Base-by-base conservation (phyloP, 2,329 filamentous ascomycete genomes). In the Claviceps maximensis region DNA sequence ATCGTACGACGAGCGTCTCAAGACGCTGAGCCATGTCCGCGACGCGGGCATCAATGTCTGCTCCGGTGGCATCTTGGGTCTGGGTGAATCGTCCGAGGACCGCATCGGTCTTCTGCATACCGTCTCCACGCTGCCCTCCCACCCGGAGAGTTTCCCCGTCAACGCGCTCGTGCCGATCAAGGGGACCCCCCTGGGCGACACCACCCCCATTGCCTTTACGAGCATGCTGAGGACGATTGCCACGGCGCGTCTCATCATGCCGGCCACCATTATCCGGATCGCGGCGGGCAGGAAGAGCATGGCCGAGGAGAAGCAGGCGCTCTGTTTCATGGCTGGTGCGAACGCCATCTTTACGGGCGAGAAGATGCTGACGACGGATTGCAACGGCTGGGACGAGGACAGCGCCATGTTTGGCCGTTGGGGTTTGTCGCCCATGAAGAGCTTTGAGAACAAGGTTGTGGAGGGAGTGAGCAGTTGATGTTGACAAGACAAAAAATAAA, bases 311-410 rank as follows among this genome's bases (percentile, higher is more conserved):
- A 85, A 95, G 72, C 89, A 95, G 71, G 83, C 88, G 15, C 67
- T 91, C 58, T 95, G 89, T 69, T 95, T 95, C 71, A 84, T 87
- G 79, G 88, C 89, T 0, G 89, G 89, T 15, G 89, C 89, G 1
- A 95, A 95, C 62, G 89, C 89, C n/a, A 85, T 95, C 36, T 95
- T 95, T 65, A 95, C 89, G 0, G 89, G 89, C 9, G 89, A 95
- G 73, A 95, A 91, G 76, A 95, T 95, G 89, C 68, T 95, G 69
- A 95, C 89, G 4, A 95, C 89, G 0, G 87, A 89, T 54, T 94
- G 88, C 65, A 90, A 88, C 60, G 87, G 88, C 31, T 95, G 87
- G 87, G 88, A 93, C 57, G 87, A 94, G 69, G 89, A 95, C 63
- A 83, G 80, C 57, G 82, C 73, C 44, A 87, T 95, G 82, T 94